Evolutionary conservation across 2,329 filamentous ascomycete species (phyloP).

Genomic region (Septoria petroselini): DNA sequence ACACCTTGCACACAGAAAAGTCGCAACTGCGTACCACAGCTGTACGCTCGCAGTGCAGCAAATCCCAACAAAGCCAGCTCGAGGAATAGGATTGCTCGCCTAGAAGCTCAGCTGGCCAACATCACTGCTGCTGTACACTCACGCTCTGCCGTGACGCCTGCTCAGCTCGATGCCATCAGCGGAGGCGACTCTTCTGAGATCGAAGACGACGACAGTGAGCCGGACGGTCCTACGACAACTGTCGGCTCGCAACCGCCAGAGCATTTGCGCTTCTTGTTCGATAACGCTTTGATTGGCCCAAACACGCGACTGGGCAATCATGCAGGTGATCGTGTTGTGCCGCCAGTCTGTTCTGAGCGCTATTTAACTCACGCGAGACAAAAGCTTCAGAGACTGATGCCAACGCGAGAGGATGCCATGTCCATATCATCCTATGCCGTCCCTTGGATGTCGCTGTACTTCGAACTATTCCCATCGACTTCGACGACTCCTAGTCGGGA

Average conservation of each 20-base stretch:
- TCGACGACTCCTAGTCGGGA: conserved; percentile 22
- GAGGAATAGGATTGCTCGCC: conserved; percentile 20
- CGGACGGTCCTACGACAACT: conserved; percentile 3
- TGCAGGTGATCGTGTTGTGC: neutral
- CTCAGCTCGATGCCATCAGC: neutral
- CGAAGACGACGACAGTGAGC: conserved; percentile 8
- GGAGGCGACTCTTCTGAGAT: neutral
- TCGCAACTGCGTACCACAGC: conserved; percentile 19
- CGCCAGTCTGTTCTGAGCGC: conserved; percentile 15
- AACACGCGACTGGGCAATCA: conserved; percentile 9
- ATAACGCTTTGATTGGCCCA: conserved; percentile 33
- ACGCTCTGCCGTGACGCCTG: neutral
- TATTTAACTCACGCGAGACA: conserved; percentile 24
- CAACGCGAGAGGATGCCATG: conserved; percentile 28
- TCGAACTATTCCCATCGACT: conserved; percentile 29
- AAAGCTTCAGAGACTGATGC: conserved; percentile 29
- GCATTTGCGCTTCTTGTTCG: conserved; percentile 35
- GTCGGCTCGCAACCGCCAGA: conserved; percentile 20
- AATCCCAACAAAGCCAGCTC: conserved; percentile 14
- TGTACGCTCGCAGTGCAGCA: conserved; percentile 9
- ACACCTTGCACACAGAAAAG: conserved; percentile 9
- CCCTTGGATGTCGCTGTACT: conserved; percentile 34
- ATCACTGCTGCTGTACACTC: conserved; percentile 16
- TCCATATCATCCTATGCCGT: conserved; percentile 26
- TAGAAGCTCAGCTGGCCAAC: conserved; percentile 21